These are phyloP conservation scores for Sclerotinia minor DNA, from an alignment of 2,329 filamentous ascomycete species.

Conservation along the genomic window DNA sequence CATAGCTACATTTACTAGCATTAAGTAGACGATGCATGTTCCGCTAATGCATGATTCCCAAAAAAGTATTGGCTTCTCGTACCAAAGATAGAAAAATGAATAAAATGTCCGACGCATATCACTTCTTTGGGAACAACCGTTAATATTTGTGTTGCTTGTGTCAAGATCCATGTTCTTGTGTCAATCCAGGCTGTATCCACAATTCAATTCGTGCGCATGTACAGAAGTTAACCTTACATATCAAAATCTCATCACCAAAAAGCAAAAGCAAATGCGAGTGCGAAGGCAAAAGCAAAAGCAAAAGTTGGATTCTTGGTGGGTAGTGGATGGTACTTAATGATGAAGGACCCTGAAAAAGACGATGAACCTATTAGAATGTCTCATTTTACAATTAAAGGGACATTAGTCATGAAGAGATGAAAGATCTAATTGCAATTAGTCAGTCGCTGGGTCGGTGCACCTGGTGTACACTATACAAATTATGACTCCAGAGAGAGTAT, in stretches of 20 bases:
- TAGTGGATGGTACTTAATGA: background rate
- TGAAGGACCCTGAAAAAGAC: background rate
- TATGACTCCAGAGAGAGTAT: no score
- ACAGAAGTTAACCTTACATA: background rate
- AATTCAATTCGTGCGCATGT: background rate
- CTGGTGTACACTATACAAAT: background rate
- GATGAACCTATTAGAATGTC: background rate
- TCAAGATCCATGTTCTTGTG: slow-evolving; percentile 18
- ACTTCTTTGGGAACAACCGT: slow-evolving; percentile 24
- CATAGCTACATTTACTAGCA: background rate
- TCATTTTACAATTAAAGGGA: background rate
- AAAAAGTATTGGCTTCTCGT: background rate
- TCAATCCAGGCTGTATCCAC: slow-evolving; percentile 4
- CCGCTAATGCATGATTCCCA: slow-evolving; percentile 13
- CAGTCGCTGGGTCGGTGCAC: background rate
- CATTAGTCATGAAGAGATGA: background rate
- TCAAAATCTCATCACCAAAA: background rate
- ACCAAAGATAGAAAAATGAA: slow-evolving; percentile 8
- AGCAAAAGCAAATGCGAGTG: no score
- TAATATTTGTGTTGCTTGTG: slow-evolving; percentile 17
- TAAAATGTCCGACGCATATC: slow-evolving; percentile 23
- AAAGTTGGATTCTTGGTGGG: no score
- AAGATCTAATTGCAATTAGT: background rate
- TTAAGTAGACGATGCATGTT: background rate
- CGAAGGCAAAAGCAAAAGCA: no score